Conservation (phyloP, 1,139 yeast species). For the Geotrichum bryndzae region DNA sequence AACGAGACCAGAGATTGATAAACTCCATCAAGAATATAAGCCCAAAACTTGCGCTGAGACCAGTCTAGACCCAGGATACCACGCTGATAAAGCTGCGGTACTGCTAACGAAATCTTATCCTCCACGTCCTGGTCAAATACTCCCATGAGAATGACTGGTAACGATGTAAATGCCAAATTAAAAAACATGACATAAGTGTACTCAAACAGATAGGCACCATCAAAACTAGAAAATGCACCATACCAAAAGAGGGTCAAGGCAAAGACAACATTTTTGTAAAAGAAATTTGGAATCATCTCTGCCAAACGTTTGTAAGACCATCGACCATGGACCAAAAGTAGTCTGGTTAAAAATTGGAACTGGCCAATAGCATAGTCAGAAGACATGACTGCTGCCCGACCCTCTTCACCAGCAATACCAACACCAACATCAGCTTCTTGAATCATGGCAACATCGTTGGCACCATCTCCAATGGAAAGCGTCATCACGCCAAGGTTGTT, state of each 20-base stretch:
- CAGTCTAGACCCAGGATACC: constrained; percentile 84
- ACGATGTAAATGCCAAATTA: constrained; percentile 89
- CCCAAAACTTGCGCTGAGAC: constrained; percentile 70
- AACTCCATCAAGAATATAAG: constrained; percentile 77
- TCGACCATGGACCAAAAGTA: constrained; percentile 86
- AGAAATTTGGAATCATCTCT: constrained; percentile 90
- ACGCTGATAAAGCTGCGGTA: constrained; percentile 78
- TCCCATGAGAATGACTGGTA: constrained; percentile 88
- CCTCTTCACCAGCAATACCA: constrained; percentile 98
- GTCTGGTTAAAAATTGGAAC: constrained; percentile 71
- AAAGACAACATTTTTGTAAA: constrained; percentile 86
- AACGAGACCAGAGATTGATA: constrained; percentile 83
- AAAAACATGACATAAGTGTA: constrained; percentile 88
- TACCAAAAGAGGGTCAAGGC: constrained; percentile 90
- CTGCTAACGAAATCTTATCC: constrained; percentile 69
- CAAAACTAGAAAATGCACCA: constrained; percentile 77
- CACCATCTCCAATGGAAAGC: constrained; percentile 94
- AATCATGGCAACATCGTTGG: constrained; percentile 97
- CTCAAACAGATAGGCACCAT: constrained; percentile 87
- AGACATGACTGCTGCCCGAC: constrained; percentile 98
- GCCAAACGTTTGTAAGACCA: constrained; percentile 92
- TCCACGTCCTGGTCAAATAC: constrained; percentile 89
- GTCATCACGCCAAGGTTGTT: constrained; percentile 80
- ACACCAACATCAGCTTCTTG: constrained; percentile 98
- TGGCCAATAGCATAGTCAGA: constrained; percentile 97